Conservation (phyloP, 495 filamentous ascomycete genomes). For the Penicillium chermesinum region DNA sequence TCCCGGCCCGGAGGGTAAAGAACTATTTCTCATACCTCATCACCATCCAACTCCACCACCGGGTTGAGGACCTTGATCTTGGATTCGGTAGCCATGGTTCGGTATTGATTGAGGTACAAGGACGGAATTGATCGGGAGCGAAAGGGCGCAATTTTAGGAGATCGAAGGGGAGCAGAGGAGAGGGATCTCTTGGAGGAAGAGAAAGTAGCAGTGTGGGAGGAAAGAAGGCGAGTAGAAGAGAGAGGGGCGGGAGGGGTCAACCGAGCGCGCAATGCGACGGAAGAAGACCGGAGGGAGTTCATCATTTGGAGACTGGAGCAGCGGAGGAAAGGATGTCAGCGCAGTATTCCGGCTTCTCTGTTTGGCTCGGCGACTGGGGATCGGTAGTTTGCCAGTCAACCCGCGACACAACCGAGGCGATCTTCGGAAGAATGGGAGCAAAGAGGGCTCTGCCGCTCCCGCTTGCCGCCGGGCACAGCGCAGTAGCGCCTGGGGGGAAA, state of each 20-base stretch:
- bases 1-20: neutral
- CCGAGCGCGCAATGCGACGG: conserved; percentile 38
- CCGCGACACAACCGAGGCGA: conserved; percentile 25
- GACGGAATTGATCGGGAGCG: conserved; percentile 30
- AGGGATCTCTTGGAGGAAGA: conserved; percentile 23
- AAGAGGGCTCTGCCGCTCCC: neutral
- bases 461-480: conserved; percentile 16
- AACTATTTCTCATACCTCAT: conserved; percentile 61
- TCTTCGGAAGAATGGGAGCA: conserved; percentile 27
- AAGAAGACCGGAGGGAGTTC: conserved; percentile 39
- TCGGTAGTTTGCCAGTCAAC: conserved; percentile 2
- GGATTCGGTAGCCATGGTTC: conserved; percentile 43
- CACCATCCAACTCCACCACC: conserved; percentile 93
- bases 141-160: conserved; percentile 26
- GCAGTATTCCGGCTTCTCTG: conserved; percentile 13
- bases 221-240: conserved; percentile 27
- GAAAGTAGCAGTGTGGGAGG: conserved; percentile 21
- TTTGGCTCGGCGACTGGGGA: conserved; percentile 13
- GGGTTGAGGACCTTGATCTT: conserved; percentile 99
- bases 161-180: conserved; percentile 26
- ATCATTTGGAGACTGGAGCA: conserved; percentile 18
- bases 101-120: conserved; percentile 31
- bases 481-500: conserved; percentile 4
- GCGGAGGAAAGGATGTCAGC: conserved; percentile 21
- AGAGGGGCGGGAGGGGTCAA: conserved; percentile 36